A percentile compares a stretch with the other conserved stretches of the same genome.
Conservation (phyloP, 106 monocot species). For the Dendrobium chrysotoxum region DNA sequence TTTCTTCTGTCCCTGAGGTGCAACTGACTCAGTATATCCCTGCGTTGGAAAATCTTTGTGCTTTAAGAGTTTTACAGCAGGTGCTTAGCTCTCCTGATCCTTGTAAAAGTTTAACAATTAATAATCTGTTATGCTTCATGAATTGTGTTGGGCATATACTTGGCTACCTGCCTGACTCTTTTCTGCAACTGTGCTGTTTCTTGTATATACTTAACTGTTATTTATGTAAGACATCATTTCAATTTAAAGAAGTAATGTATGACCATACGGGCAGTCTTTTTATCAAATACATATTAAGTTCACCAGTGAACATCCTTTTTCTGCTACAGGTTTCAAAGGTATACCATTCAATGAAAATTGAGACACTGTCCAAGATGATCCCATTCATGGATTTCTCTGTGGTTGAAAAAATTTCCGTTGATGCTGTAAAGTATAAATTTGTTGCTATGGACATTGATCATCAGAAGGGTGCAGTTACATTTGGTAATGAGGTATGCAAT, state of each 20-base stretch:
- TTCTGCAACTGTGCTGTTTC: background rate
- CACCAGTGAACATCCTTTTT: background rate
- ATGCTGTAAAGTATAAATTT: slow-evolving; percentile 87
- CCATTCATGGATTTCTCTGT: slow-evolving; percentile 71
- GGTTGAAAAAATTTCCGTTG: slow-evolving; percentile 77
- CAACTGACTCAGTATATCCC: slow-evolving; percentile 75
- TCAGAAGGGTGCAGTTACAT: slow-evolving; percentile 52
- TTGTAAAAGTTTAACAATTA: no score
- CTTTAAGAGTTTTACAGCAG: slow-evolving; percentile 88
- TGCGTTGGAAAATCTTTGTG: slow-evolving; percentile 64
- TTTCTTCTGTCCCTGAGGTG: slow-evolving; percentile 85
- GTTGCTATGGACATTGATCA: slow-evolving; percentile 81
- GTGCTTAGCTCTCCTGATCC: slow-evolving; percentile 15
- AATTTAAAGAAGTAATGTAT: no score
- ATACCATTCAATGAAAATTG: slow-evolving; percentile 80
- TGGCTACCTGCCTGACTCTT: background rate
- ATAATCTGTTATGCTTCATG: no score
- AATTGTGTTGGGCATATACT: background rate
- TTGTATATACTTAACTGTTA: background rate
- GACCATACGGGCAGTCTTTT: no score
- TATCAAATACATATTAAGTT: no score
- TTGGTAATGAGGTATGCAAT: slow-evolving; percentile 48
- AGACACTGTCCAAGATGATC: slow-evolving; percentile 73
- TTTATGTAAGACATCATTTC: background rate
- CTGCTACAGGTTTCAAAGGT: slow-evolving; percentile 67